phyloP scores from a whole-genome alignment of 805 yeast genomes.

The Candida anglica region DNA sequence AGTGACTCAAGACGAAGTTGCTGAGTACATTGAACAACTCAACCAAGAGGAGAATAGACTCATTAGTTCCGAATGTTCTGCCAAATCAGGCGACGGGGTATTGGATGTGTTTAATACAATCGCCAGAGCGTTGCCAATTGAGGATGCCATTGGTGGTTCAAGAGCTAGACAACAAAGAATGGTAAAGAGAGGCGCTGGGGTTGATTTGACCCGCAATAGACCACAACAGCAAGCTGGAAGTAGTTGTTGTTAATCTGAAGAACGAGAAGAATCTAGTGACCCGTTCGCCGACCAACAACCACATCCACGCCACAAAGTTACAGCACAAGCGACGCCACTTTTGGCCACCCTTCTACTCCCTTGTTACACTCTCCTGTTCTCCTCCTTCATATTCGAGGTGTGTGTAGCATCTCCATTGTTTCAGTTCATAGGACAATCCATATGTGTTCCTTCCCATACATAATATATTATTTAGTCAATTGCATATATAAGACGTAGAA shows the following conservation, averaged over 20 bases:
- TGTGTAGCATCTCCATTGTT: too few species aligned
- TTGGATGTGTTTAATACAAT: conserved; percentile 36
- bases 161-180: conserved; percentile 21
- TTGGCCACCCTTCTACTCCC: too few species aligned
- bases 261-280: not conserved
- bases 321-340: too few species aligned
- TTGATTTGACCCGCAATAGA: conserved; percentile 30
- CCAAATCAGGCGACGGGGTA: conserved; percentile 42
- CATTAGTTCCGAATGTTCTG: conserved; percentile 38
- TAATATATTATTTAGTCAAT: too few species aligned
- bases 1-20: conserved; percentile 40
- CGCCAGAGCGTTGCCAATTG: conserved; percentile 40
- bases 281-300: not conserved
- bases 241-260: conserved; percentile 30
- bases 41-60: conserved; percentile 45
- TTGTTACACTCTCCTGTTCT: too few species aligned
- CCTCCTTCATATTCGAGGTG: too few species aligned
- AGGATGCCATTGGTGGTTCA: conserved; percentile 25
- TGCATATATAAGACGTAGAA: too few species aligned
- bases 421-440: too few species aligned
- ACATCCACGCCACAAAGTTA: conserved; percentile 1
- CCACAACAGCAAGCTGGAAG: conserved; percentile 14
- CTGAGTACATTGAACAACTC: conserved; percentile 37
- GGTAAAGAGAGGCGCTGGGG: conserved; percentile 29
- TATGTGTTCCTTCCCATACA: too few species aligned